A percentile compares a stretch with the other conserved stretches of the same genome.
Conservation (phyloP, 2,329 filamentous ascomycete species). For the Alternaria viburni region DNA sequence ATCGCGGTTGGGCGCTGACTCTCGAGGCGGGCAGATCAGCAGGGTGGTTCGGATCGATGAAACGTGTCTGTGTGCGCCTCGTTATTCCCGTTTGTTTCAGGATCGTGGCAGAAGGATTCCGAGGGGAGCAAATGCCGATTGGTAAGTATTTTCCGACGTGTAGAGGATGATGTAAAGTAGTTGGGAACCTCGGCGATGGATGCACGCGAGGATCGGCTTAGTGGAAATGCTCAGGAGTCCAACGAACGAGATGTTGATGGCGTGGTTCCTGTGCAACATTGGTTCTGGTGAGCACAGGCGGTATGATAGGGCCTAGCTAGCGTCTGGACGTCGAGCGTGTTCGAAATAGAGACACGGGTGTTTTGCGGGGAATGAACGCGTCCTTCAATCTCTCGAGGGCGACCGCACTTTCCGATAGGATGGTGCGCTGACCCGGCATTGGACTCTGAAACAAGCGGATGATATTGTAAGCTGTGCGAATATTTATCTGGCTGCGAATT, state of each 20-base stretch:
- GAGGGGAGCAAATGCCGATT: background rate
- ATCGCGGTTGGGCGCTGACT: slow-evolving; percentile 9
- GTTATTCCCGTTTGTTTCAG: slow-evolving; percentile 30
- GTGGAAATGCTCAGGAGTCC: background rate
- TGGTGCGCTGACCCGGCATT: background rate
- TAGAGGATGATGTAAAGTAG: background rate
- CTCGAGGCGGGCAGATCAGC: slow-evolving; percentile 18
- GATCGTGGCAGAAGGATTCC: slow-evolving; percentile 12
- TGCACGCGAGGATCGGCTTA: background rate
- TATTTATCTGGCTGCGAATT: background rate
- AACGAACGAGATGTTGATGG: background rate
- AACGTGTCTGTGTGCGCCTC: slow-evolving; percentile 24
- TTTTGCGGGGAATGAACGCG: slow-evolving; percentile 9
- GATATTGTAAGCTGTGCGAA: background rate
- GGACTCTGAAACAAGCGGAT: slow-evolving; percentile 3
- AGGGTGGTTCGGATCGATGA: slow-evolving; percentile 29
- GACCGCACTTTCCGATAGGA: slow-evolving; percentile 5
- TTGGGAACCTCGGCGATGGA: background rate
- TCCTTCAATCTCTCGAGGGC: slow-evolving; percentile 18
- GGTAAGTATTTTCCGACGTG: background rate
- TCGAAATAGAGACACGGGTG: slow-evolving; percentile 3
- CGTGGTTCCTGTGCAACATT: background rate
- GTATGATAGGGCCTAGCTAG: background rate
- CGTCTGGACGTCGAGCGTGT: background rate
- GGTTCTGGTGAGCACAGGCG: background rate